Base-by-base conservation (phyloP, 2,329 filamentous ascomycete genomes). In the Fusarium heterosporum region DNA sequence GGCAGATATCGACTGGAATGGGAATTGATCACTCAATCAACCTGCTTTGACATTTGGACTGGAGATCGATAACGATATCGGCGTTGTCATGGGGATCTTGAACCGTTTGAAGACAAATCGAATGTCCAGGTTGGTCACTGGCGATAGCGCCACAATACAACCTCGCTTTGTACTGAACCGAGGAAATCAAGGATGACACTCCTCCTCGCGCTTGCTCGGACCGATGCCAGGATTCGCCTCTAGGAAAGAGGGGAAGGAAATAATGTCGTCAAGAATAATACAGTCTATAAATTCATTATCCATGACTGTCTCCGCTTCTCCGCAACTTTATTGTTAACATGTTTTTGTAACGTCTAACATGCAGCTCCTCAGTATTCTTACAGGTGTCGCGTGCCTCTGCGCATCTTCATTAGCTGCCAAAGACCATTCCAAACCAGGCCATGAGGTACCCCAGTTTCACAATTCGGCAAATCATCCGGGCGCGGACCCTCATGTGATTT, bases 401-500 rank as follows among this genome's bases (percentile, higher is more conserved):
- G 30, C 41, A 36, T 22, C 50, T 10, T 64, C 61, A 14, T 19
- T 53, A 17, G 59, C 61, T 16, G 47, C 52, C 6, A 30, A 43
- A 8, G 26, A 32, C n/a, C 12, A 43, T 10, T 16, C 13, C n/a
- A 39, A 55, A 13, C 7, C 50, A 36, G 34, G 16, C 8, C 3
- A 16, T 36, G 3, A 36, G 10, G 16, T 4, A 13, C 76, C 75
- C n/a, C 61, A 76, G 53, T 78, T 78, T 45, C 64, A 78, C 60
- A 78, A 78, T 59, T 66, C 74, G 8, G 76, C 76, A 28, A 67
- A 66, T 7, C 75, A 78, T 30, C 66, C 69, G 1, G 76, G 64
- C 12, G 76, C 76, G 8, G 76, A 78, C 39, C 76, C 76, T 8
- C 70, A 75, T 54, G 75, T 75, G 7, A 54, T 78, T 5, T 78